These are phyloP conservation scores for Suhomyces terraborum DNA, from an alignment of 1,139 yeast species.

Conservation along the genomic window DNA sequence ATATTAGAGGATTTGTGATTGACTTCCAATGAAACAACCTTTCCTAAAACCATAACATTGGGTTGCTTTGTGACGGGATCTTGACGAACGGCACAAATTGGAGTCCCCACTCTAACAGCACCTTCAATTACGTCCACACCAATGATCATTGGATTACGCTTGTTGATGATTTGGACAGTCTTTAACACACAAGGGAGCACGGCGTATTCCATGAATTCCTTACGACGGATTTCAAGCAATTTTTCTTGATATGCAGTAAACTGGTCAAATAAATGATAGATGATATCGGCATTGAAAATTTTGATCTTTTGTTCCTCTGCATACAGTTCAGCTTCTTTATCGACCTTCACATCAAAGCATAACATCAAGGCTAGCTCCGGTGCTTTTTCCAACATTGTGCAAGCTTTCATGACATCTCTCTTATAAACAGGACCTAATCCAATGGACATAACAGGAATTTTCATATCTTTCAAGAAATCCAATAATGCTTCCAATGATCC, in stretches of 20 bases:
- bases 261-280: conserved; percentile 93
- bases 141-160: conserved; percentile 98
- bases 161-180: conserved; percentile 94
- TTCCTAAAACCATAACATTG: conserved; percentile 75
- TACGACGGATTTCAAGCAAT: conserved; percentile 85
- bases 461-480: conserved; percentile 97
- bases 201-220: conserved; percentile 85
- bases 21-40: conserved; percentile 85
- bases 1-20: conserved; percentile 80
- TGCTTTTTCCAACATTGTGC: conserved; percentile 95
- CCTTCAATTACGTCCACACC: conserved; percentile 98
- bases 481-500: conserved; percentile 97
- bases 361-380: conserved; percentile 95
- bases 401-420: conserved; percentile 97
- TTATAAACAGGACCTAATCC: conserved; percentile 97
- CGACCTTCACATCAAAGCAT: conserved; percentile 96
- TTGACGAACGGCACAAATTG: conserved; percentile 88
- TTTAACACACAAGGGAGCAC: conserved; percentile 94
- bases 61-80: conserved; percentile 85
- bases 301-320: conserved; percentile 91
- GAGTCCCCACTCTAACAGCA: conserved; percentile 85
- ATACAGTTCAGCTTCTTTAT: conserved; percentile 96
- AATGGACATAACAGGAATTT: conserved; percentile 98
- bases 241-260: conserved; percentile 91
- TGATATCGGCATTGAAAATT: conserved; percentile 93